A percentile compares a stretch with the other conserved stretches of the same genome.
Conservation (phyloP, 805 yeast genomes). For the Wickerhamomyces rabaulensis region DNA sequence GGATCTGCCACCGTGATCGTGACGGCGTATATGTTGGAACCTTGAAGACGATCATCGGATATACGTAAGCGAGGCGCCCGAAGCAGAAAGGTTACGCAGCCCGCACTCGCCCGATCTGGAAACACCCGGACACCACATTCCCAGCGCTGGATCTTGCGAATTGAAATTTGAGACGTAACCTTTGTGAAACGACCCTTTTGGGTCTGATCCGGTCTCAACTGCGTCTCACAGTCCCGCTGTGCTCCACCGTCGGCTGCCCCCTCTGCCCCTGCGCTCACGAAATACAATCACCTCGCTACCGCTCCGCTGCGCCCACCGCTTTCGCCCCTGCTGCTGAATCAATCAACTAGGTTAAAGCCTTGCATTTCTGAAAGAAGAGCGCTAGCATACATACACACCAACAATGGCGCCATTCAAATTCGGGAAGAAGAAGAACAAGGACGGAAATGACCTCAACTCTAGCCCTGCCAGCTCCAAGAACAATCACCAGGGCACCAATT, state of each 20-base stretch:
- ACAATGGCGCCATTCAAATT: slow-evolving; percentile 55
- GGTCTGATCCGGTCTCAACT: not conserved
- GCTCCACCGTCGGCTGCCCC: not conserved
- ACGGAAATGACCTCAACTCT: slow-evolving; percentile 11
- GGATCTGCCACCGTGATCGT: too few species aligned
- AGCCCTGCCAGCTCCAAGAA: slow-evolving; percentile 14
- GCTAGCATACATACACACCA: not conserved
- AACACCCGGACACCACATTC: not conserved
- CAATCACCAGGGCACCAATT: slow-evolving; percentile 9
- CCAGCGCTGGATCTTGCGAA: not conserved
- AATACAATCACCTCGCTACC: not conserved
- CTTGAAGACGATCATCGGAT: too few species aligned
- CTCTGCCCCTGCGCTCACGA: not conserved
- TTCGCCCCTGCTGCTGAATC: not conserved
- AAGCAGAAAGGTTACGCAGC: too few species aligned
- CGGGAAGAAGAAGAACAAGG: slow-evolving; percentile 42
- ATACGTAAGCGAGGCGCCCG: too few species aligned
- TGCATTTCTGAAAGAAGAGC: not conserved
- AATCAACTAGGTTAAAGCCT: not conserved
- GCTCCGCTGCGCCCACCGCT: too few species aligned
- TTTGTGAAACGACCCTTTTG: not conserved
- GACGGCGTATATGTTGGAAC: too few species aligned
- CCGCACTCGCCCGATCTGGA: too few species aligned
- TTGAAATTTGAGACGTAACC: not conserved
- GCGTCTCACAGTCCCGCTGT: not conserved